Evolutionary conservation across 768 basidiomycete genomes (phyloP), one percentile per base, ranked within the genome.

Genomic region (Mycena capillaripes): DNA sequence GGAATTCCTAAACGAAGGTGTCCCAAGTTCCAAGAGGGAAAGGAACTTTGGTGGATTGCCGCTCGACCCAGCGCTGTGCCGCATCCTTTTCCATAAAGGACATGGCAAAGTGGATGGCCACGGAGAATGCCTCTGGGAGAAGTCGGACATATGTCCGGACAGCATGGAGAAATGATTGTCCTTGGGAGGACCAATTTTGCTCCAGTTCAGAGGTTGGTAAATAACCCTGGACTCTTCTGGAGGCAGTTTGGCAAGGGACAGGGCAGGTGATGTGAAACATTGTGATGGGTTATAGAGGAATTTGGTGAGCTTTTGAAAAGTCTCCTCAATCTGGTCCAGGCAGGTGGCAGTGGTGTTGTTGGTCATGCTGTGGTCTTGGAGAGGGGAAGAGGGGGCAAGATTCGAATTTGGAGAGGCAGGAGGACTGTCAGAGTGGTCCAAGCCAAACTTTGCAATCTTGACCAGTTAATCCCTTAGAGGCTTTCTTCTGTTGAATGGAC

Each of bases 121-220:
- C 16, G 34, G 52, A 63, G 7, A n/a, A n/a, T n/a, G 46, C 60
- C 27, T 61, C 60, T 10, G 42, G 60, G 36, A 61, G 1, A 7
- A 61, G 60, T 19, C 25, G 42, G 44, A 30, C 30, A 32, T 61
- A 61, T 5, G 60, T 5, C 27, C 23, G 42, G 25, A 48, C 42
- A 2, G 60, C 17, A 19, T 61, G 60, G 19, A 61, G 60, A 44
- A 61, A 61, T 9, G 42, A 23, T 25, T 32, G 40, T 25, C 60
- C 60, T 10, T 29, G 42, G 14, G n/a, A 46, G 27, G 27, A 61
- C 60, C 60, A 14, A 44, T 61, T 61, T 61, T 38, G 46, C 46
- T 6, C 21, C n/a, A 12, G 34, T 6, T 36, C 34, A 6, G 34
- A 6, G 34, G 34, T 36, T 36, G 34, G 34, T 36, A 12, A 36